Percentiles rank a stretch among this genome's conserved stretches.
These are phyloP conservation scores for Solanum chacoense DNA, from an alignment of 305 asterid genomes.

Conservation along the genomic window DNA sequence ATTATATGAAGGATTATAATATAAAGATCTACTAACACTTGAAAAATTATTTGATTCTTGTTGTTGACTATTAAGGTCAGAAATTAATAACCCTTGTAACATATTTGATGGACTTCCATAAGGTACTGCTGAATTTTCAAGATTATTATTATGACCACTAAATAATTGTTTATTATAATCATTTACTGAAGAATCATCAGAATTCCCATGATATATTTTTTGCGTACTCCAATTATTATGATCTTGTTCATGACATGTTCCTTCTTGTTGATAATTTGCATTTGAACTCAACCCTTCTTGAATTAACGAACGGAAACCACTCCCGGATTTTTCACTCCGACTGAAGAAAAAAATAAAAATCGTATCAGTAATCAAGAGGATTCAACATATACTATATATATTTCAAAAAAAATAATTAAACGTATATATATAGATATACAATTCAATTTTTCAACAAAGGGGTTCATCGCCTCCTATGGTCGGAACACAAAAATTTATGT, in stretches of 20 bases:
- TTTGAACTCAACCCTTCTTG: conserved; percentile 43
- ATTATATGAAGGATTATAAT: not conserved
- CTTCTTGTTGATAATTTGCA: conserved; percentile 34
- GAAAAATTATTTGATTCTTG: not conserved
- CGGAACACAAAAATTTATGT: not conserved
- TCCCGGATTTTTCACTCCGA: conserved; percentile 46
- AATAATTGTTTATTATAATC: conserved; percentile 42
- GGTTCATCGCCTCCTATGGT: no score
- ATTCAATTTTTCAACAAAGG: not conserved
- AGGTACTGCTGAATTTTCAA: not conserved
- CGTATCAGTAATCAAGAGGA: not conserved
- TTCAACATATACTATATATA: not conserved
- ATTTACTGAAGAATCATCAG: conserved; percentile 30
- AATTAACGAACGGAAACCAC: conserved; percentile 51
- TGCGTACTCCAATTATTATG: conserved; percentile 45
- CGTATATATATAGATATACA: not conserved
- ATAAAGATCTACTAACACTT: not conserved
- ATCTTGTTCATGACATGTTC: conserved; percentile 18
- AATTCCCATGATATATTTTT: conserved; percentile 34
- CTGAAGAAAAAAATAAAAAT: not conserved
- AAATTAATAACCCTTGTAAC: conserved; percentile 2
- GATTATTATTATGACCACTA: conserved; percentile 37
- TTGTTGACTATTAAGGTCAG: not conserved
- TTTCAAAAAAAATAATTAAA: not conserved
- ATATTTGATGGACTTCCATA: conserved; percentile 7